Conservation (phyloP, 140 eudicot species). For the Bidens hawaiensis region DNA sequence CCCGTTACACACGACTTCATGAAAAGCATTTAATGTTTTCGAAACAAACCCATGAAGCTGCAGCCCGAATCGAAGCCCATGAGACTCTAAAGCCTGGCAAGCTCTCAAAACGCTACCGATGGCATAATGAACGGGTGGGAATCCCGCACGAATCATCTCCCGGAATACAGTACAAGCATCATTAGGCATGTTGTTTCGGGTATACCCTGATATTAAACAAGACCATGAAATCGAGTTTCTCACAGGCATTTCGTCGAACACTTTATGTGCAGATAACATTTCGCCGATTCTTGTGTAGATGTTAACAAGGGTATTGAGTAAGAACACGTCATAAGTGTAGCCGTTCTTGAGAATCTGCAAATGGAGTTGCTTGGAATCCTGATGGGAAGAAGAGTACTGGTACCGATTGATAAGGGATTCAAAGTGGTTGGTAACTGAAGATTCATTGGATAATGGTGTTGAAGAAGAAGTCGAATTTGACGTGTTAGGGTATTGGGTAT, state of each 20-base stretch:
- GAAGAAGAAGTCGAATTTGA: constrained; percentile 8
- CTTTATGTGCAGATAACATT: constrained; percentile 46
- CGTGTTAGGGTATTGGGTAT: constrained; percentile 11
- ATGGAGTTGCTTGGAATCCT: constrained; percentile 57
- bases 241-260: constrained; percentile 79
- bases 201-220: constrained; percentile 81
- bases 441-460: constrained; percentile 1
- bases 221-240: constrained; percentile 83
- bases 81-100: constrained; percentile 48
- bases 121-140: constrained; percentile 55
- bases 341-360: constrained; percentile 55
- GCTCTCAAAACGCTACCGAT: constrained; percentile 80
- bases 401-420: constrained; percentile 42
- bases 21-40: constrained; percentile 39
- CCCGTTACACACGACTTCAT: constrained; percentile 74
- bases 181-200: constrained; percentile 41
- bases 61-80: constrained; percentile 53
- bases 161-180: constrained; percentile 51
- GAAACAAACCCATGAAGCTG: constrained; percentile 73
- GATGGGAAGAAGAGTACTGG: constrained; percentile 30
- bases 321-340: constrained; percentile 49
- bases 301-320: constrained; percentile 67
- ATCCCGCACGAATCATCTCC: constrained; percentile 53
- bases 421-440: constrained; percentile 2
- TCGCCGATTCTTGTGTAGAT: constrained; percentile 41